Conservation (phyloP, 306 rosid species). For the Vicia faba region DNA sequence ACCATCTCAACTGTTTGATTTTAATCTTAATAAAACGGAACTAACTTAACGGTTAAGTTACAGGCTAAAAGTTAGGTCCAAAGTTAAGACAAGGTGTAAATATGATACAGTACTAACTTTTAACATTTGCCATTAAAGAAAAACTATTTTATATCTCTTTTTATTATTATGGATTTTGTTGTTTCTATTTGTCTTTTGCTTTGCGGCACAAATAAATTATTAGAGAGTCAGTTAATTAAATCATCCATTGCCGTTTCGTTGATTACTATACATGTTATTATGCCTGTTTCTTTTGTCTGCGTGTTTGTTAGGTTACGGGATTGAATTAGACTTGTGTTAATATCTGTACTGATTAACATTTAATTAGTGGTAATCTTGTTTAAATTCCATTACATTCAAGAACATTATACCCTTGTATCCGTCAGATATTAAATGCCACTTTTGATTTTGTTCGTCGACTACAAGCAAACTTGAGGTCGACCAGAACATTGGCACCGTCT, state of each 20-base stretch:
- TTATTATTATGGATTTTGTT: not conserved
- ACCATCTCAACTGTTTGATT: too few relatives aligned
- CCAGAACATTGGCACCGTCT: too few relatives aligned
- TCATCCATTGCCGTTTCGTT: not conserved
- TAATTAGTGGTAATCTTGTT: not conserved
- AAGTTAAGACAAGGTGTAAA: too few relatives aligned
- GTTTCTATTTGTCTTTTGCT: not conserved
- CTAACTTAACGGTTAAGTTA: too few relatives aligned
- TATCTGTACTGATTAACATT: not conserved
- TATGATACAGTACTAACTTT: too few relatives aligned
- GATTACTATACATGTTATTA: constrained; percentile 2
- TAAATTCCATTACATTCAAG: not conserved
- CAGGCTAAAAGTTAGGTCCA: too few relatives aligned
- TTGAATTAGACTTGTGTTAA: not conserved
- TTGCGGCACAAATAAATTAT: not conserved
- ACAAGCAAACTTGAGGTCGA: too few relatives aligned
- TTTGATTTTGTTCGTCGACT: not conserved
- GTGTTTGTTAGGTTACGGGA: not conserved
- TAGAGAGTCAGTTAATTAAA: not conserved
- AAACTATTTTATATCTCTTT: not conserved
- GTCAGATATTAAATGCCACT: not conserved
- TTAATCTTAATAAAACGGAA: too few relatives aligned
- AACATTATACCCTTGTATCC: not conserved
- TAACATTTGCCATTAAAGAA: too few relatives aligned
- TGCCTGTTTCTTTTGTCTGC: not conserved